Evolutionary conservation across 108 stramenopile species (phyloP).

Genomic region (Aurantiochytrium sp.): DNA sequence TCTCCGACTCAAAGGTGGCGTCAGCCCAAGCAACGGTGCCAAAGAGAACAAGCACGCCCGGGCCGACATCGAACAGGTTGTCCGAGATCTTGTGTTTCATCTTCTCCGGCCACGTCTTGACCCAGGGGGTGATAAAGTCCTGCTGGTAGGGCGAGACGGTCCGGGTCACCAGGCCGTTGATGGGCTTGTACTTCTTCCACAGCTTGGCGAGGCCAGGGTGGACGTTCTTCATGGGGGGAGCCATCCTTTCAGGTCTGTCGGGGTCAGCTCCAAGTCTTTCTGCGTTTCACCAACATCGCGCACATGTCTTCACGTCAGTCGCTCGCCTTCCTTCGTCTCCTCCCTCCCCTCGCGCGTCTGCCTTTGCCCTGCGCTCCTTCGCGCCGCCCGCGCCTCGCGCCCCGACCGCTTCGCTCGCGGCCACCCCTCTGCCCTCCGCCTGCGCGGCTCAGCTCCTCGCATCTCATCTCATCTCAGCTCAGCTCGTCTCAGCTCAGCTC

Average conservation of each 20-base stretch:
- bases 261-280: not conserved
- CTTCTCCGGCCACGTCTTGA: conserved; percentile 19
- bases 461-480: too few species aligned
- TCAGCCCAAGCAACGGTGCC: not conserved
- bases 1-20: not conserved
- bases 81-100: conserved; percentile 9
- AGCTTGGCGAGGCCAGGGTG: not conserved
- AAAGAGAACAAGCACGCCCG: not conserved
- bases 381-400: too few species aligned
- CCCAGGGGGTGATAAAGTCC: conserved; percentile 17
- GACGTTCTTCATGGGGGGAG: not conserved
- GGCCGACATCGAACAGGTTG: not conserved
- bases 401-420: too few species aligned
- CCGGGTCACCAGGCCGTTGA: not conserved
- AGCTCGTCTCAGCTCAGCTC: too few species aligned
- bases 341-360: too few species aligned
- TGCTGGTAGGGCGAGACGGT: conserved; percentile 7
- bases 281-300: too few species aligned
- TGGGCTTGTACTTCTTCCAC: conserved; percentile 16
- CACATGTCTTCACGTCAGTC: too few species aligned
- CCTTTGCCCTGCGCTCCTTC: too few species aligned
- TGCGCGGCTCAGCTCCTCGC: too few species aligned
- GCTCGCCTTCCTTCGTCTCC: too few species aligned
- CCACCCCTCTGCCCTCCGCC: too few species aligned
- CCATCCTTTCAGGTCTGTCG: not conserved